Conservation (phyloP, 2,329 filamentous ascomycete species). For the Beauveria medogensis region DNA sequence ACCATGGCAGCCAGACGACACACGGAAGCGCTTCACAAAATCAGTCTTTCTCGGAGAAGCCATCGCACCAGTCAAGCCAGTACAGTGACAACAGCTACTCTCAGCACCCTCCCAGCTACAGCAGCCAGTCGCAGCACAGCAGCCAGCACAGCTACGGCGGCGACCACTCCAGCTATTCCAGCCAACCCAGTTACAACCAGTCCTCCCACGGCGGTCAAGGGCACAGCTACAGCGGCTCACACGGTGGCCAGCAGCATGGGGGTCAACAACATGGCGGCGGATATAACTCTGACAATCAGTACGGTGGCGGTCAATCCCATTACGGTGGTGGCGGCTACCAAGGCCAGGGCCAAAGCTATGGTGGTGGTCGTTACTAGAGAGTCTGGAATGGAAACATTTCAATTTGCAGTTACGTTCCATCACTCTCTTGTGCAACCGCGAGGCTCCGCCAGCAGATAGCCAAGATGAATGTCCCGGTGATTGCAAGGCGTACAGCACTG, state of each 20-base stretch:
- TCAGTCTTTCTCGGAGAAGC: constrained; percentile 15
- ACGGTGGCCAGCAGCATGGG: constrained; percentile 1
- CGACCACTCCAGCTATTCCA: background rate
- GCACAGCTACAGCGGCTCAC: background rate
- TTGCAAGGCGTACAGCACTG: background rate
- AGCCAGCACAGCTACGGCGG: background rate
- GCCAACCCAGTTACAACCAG: background rate
- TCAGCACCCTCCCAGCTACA: constrained; percentile 18
- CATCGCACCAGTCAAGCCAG: constrained; percentile 11
- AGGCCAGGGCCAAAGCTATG: constrained; percentile 7
- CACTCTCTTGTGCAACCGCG: background rate
- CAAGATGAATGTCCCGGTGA: background rate
- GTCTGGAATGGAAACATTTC: background rate
- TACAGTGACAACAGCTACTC: constrained; percentile 15
- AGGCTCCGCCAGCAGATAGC: background rate
- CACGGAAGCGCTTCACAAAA: constrained; percentile 14
- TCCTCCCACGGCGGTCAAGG: background rate
- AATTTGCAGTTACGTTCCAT: background rate
- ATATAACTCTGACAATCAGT: constrained; percentile 1
- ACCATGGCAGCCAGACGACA: constrained; percentile 9
- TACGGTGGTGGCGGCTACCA: constrained; percentile 7
- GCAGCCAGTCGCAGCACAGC: background rate
- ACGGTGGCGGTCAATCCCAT: constrained; percentile 4
- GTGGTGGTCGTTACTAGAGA: constrained; percentile 1
- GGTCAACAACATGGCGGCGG: constrained; percentile 2